Evolutionary conservation across 106 monocot genomes (phyloP).

Genomic region (Triglochin maritima): DNA sequence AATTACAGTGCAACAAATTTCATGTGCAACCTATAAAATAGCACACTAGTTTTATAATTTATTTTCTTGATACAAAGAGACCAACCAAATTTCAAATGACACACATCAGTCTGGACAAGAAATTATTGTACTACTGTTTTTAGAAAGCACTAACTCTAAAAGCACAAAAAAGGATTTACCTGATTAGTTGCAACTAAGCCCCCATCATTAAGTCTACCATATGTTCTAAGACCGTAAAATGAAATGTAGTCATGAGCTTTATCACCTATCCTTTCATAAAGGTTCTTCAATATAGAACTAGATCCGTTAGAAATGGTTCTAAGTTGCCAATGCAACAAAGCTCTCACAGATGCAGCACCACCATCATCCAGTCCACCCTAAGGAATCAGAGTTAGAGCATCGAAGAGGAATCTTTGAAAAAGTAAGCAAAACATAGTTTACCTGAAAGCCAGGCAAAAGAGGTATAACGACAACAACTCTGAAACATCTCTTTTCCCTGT

Average conservation of each 20-base stretch:
- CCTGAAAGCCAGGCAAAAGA: slow-evolving; percentile 95
- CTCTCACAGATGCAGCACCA: slow-evolving; percentile 98
- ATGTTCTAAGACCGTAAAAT: slow-evolving; percentile 84
- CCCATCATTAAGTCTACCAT: slow-evolving; percentile 60
- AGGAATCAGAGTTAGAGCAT: not conserved
- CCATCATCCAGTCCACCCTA: slow-evolving; percentile 93
- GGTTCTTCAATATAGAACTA: slow-evolving; percentile 70
- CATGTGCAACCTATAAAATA: too few species aligned
- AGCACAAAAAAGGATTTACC: slow-evolving; percentile 23
- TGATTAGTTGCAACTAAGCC: slow-evolving; percentile 77
- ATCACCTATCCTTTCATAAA: slow-evolving; percentile 58
- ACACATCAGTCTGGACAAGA: not conserved
- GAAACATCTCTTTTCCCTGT: slow-evolving; percentile 75
- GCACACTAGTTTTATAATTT: too few species aligned
- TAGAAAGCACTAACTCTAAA: not conserved
- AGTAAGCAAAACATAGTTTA: not conserved
- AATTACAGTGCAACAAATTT: too few species aligned
- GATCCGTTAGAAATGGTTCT: slow-evolving; percentile 88
- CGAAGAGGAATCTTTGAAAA: not conserved
- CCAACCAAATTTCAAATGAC: too few species aligned
- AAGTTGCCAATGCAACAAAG: slow-evolving; percentile 93
- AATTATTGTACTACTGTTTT: not conserved
- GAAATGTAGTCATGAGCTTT: slow-evolving; percentile 87
- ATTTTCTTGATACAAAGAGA: too few species aligned
- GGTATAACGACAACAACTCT: slow-evolving; percentile 88